These are phyloP conservation scores for Beauveria australis DNA, from an alignment of 2,329 filamentous ascomycete genomes.

Conservation along the genomic window DNA sequence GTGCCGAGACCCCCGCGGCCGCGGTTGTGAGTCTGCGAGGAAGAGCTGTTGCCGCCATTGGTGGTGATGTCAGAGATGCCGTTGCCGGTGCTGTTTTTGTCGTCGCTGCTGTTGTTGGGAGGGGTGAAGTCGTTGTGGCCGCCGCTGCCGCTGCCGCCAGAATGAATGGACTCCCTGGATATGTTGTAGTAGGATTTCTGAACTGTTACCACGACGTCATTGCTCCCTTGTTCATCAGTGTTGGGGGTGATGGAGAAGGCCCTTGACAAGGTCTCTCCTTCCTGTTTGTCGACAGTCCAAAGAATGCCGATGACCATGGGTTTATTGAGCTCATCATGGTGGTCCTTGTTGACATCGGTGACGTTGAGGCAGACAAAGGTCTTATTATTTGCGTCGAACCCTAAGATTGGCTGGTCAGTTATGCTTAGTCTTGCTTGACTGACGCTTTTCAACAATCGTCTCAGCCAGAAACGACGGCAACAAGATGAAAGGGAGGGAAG, in stretches of 20 bases:
- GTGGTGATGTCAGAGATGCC: conserved; percentile 9
- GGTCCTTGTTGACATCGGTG: not conserved
- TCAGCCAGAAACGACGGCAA: too few relatives aligned
- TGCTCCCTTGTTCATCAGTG: not conserved
- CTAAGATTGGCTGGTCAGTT: too few relatives aligned
- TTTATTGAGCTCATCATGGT: not conserved
- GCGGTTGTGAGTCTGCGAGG: not conserved
- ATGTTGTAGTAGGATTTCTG: too few relatives aligned
- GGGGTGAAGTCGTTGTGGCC: conserved; percentile 6
- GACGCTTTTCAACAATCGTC: too few relatives aligned
- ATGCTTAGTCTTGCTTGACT: too few relatives aligned
- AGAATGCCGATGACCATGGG: not conserved
- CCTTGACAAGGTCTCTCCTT: not conserved
- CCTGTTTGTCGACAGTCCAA: not conserved
- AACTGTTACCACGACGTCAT: too few relatives aligned
- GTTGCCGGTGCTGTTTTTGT: not conserved
- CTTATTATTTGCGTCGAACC: too few relatives aligned
- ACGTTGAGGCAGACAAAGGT: not conserved
- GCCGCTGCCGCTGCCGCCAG: not conserved
- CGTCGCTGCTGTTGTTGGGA: not conserved
- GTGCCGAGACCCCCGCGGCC: conserved; percentile 22
- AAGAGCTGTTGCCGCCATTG: not conserved
- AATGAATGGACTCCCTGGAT: not conserved
- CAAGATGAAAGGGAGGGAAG: not conserved
- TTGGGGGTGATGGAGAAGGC: not conserved